Conservation (phyloP, 2,329 filamentous ascomycete species). For the Pleurostoma richardsiae region DNA sequence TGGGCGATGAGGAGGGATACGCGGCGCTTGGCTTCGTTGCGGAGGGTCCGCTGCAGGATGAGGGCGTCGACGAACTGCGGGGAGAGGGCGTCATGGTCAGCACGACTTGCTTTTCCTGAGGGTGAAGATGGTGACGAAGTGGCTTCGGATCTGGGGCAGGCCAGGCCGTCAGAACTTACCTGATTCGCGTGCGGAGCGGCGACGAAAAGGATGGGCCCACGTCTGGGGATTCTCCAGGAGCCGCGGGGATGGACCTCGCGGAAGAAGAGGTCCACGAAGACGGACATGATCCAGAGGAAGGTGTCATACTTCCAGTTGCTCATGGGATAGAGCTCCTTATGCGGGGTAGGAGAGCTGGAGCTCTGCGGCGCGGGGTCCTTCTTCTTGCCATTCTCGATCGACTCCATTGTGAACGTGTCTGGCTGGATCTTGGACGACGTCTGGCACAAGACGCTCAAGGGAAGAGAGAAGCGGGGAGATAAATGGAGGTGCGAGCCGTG, state of each 20-base stretch:
- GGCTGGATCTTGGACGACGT: no score
- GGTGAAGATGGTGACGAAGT: neutral
- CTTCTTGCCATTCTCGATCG: conserved; percentile 3
- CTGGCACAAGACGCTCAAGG: no score
- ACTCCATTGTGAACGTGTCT: conserved; percentile 2
- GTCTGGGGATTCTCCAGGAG: conserved; percentile 88
- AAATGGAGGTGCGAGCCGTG: no score
- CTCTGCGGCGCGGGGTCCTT: conserved; percentile 15
- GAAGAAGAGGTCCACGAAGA: conserved; percentile 95
- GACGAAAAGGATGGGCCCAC: conserved; percentile 89
- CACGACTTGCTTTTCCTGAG: neutral
- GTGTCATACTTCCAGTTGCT: conserved; percentile 72
- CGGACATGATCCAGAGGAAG: conserved; percentile 71
- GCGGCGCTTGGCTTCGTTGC: conserved; percentile 79
- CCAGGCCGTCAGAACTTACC: conserved; percentile 40
- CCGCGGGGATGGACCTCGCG: conserved; percentile 92
- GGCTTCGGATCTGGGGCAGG: neutral
- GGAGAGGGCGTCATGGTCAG: neutral
- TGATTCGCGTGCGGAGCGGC: conserved; percentile 96
- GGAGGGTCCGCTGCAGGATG: conserved; percentile 85
- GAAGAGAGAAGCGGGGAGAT: no score
- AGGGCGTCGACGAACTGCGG: conserved; percentile 90
- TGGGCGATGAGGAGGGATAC: conserved; percentile 92
- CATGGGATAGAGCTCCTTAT: conserved; percentile 62
- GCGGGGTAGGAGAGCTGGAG: conserved; percentile 16